phyloP scores from a whole-genome alignment of 768 basidiomycete species.

The Russula sp. region DNA sequence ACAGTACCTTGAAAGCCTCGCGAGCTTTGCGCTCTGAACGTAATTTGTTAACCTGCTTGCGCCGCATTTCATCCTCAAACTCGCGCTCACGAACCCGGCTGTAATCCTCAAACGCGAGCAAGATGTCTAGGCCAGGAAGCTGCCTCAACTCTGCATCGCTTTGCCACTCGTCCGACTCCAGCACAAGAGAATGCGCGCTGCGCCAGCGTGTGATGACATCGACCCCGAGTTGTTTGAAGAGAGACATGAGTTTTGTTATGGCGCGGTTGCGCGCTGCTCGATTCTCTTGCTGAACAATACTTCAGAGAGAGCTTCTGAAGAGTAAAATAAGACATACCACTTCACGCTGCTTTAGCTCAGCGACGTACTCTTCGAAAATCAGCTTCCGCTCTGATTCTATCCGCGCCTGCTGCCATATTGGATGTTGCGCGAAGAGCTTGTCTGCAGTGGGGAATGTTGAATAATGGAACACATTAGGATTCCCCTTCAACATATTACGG shows the following conservation, averaged over 20 bases:
- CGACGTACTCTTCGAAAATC: constrained; percentile 90
- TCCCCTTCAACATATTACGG: constrained; percentile 81
- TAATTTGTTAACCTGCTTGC: constrained; percentile 77
- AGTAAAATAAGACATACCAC: constrained; percentile 54
- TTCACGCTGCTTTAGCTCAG: constrained; percentile 83
- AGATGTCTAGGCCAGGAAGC: constrained; percentile 86
- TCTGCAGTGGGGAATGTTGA: constrained; percentile 89
- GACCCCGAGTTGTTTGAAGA: constrained; percentile 86
- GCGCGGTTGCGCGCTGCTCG: constrained; percentile 74
- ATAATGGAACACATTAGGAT: constrained; percentile 87
- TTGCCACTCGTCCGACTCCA: constrained; percentile 76
- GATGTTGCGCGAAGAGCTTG: constrained; percentile 79
- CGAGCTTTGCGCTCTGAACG: constrained; percentile 85
- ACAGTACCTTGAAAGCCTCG: constrained; percentile 79
- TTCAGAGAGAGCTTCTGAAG: constrained; percentile 10
- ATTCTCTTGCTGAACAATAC: constrained; percentile 61
- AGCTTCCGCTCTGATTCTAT: constrained; percentile 81
- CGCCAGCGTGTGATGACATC: constrained; percentile 95
- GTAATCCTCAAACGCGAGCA: constrained; percentile 93
- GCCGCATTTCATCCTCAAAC: constrained; percentile 82
- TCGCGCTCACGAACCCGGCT: constrained; percentile 86
- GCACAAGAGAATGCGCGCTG: constrained; percentile 71
- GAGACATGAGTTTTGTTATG: constrained; percentile 73
- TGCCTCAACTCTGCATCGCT: constrained; percentile 72
- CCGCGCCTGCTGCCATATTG: constrained; percentile 86